These are phyloP conservation scores for Hypericum androsaemum DNA, from an alignment of 345 rosid genomes.

Conservation along the genomic window DNA sequence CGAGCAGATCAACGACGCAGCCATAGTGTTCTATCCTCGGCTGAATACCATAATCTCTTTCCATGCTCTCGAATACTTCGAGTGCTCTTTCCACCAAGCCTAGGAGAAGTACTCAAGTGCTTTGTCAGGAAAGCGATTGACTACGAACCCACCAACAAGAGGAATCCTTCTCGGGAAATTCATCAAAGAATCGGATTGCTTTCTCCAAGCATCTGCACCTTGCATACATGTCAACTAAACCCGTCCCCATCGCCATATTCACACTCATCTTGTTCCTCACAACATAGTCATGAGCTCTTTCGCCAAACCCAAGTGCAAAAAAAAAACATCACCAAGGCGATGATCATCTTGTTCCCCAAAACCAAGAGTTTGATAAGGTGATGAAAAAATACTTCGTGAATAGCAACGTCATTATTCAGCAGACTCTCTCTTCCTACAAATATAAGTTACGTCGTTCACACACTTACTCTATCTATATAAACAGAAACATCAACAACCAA, in stretches of 20 bases:
- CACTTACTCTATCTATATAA: too few relatives aligned
- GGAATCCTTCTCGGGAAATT: slow-evolving; percentile 40
- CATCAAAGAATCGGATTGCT: slow-evolving; percentile 41
- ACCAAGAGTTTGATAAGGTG: too few relatives aligned
- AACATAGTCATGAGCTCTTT: too few relatives aligned
- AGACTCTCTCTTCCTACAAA: too few relatives aligned
- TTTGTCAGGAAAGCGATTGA: slow-evolving; percentile 41
- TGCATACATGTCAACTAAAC: slow-evolving; percentile 64
- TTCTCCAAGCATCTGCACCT: slow-evolving; percentile 52
- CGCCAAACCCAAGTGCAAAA: too few relatives aligned
- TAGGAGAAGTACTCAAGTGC: slow-evolving; percentile 38
- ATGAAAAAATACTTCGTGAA: too few relatives aligned
- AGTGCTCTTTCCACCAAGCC: slow-evolving; percentile 55
- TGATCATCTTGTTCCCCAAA: too few relatives aligned
- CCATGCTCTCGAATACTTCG: slow-evolving; percentile 50
- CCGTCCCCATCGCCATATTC: slow-evolving; percentile 41
- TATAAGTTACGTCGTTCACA: too few relatives aligned
- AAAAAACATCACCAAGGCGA: too few relatives aligned
- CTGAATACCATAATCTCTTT: slow-evolving; percentile 29
- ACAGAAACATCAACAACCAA: too few relatives aligned
- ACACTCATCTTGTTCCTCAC: background rate
- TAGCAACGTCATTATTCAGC: too few relatives aligned
- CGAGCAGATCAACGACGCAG: slow-evolving; percentile 66
- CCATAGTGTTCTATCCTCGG: slow-evolving; percentile 75
- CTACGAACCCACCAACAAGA: slow-evolving; percentile 55